Evolutionary conservation across 768 basidiomycete species (phyloP).

Genomic region (Psilocybe azurescens): DNA sequence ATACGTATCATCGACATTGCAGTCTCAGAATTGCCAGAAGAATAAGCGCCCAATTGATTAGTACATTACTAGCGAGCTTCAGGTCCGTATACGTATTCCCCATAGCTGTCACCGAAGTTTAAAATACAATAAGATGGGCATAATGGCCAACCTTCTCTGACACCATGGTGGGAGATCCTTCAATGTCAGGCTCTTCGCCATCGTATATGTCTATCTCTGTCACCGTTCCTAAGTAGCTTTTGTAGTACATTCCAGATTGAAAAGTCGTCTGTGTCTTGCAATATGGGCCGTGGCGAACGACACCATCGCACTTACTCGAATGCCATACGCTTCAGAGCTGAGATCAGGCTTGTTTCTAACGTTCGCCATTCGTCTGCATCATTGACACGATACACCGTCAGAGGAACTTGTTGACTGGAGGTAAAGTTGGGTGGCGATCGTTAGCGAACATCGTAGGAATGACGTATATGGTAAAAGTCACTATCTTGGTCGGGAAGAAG

Average conservation of each 20-base stretch:
- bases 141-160: constrained; percentile 7
- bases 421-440: constrained; percentile 10
- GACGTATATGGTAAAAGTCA: background rate
- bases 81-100: too few relatives aligned
- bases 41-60: too few relatives aligned
- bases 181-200: background rate
- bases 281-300: constrained; percentile 1
- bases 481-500: constrained; percentile 9
- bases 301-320: constrained; percentile 13
- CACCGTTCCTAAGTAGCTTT: constrained; percentile 3
- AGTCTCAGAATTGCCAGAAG: too few relatives aligned
- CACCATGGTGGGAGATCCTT: background rate
- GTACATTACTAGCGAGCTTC: too few relatives aligned
- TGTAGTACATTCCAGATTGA: constrained; percentile 9
- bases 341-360: constrained; percentile 3
- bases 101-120: too few relatives aligned
- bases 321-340: constrained; percentile 6
- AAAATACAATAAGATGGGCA: too few relatives aligned
- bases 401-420: background rate
- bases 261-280: background rate
- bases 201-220: constrained; percentile 12
- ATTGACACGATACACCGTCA: background rate
- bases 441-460: constrained; percentile 13
- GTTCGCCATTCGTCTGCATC: background rate
- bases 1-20: too few relatives aligned